Percentiles rank a stretch among this genome's conserved stretches.
These are phyloP conservation scores for Colletotrichum higginsianum DNA, from an alignment of 2,329 filamentous ascomycete genomes.

Conservation along the genomic window DNA sequence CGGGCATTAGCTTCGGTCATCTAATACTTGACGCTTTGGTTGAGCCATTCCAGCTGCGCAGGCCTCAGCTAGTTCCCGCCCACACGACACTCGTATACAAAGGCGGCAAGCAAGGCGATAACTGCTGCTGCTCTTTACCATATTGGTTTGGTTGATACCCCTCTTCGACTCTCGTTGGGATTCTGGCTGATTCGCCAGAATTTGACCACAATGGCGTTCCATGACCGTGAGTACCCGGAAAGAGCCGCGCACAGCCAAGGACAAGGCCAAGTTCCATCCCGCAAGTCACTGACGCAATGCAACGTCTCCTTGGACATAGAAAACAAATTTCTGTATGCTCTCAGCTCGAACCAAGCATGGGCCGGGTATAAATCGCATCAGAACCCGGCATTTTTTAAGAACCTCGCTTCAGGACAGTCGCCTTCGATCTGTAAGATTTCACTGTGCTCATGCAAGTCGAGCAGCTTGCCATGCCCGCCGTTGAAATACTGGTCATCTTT, in stretches of 20 bases:
- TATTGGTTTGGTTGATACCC: neutral
- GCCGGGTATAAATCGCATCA: constrained; percentile 74
- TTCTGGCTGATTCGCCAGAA: neutral
- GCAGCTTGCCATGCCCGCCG: neutral
- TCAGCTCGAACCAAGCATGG: constrained; percentile 81
- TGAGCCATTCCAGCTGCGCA: constrained; percentile 20
- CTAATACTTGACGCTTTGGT: neutral
- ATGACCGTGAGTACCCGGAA: constrained; percentile 32
- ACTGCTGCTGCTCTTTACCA: no score
- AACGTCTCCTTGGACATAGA: constrained; percentile 48
- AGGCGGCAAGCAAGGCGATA: neutral
- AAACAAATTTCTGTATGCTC: constrained; percentile 73
- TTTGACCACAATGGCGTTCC: constrained; percentile 28
- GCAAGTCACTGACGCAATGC: constrained; percentile 14
- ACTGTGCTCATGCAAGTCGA: neutral
- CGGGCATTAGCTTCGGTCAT: neutral
- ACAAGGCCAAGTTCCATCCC: neutral
- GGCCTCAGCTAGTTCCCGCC: constrained; percentile 28
- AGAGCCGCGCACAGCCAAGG: neutral
- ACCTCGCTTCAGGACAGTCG: constrained; percentile 76
- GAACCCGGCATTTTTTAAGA: constrained; percentile 80
- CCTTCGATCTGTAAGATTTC: constrained; percentile 69
- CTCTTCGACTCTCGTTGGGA: neutral
- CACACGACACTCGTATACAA: neutral
- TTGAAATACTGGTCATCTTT: neutral